Evolutionary conservation across 2,329 filamentous ascomycete species (phyloP).

Genomic region (Fusarium metavorans): DNA sequence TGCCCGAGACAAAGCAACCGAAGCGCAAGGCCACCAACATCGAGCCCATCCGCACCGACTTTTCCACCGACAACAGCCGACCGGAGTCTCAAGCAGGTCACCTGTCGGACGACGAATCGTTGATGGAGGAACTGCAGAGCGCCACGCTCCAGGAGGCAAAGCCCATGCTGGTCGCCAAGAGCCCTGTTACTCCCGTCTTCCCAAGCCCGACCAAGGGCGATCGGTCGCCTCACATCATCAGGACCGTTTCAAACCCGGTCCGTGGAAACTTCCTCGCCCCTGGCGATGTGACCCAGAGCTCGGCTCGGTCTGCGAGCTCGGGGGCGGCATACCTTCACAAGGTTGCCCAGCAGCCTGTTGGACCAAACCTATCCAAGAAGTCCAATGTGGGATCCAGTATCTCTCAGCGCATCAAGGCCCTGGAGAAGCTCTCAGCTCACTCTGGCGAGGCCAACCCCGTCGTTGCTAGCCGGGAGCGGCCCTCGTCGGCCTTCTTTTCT

Average conservation of each 20-base stretch:
- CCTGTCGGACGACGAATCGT: conserved; percentile 78
- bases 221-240: conserved; percentile 51
- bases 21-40: conserved; percentile 51
- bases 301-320: conserved; percentile 67
- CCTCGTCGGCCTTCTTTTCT: conserved; percentile 69
- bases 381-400: conserved; percentile 90
- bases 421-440: conserved; percentile 78
- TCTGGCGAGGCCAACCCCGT: conserved; percentile 39
- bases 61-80: conserved; percentile 37
- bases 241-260: conserved; percentile 62
- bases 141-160: conserved; percentile 88
- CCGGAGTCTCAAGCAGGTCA: conserved; percentile 54
- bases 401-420: conserved; percentile 91
- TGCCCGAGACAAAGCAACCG: conserved; percentile 30
- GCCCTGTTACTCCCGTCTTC: conserved; percentile 79
- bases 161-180: conserved; percentile 82
- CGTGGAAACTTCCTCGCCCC: conserved; percentile 60
- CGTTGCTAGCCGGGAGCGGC: conserved; percentile 51
- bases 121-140: conserved; percentile 87
- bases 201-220: conserved; percentile 48
- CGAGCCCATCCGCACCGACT: conserved; percentile 69
- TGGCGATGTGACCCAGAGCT: conserved; percentile 59
- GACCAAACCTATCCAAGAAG: conserved; percentile 69
- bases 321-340: conserved; percentile 68
- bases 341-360: conserved; percentile 63